Base-by-base conservation (phyloP, 495 filamentous ascomycete species). In the Aspergillus taichungensis region DNA sequence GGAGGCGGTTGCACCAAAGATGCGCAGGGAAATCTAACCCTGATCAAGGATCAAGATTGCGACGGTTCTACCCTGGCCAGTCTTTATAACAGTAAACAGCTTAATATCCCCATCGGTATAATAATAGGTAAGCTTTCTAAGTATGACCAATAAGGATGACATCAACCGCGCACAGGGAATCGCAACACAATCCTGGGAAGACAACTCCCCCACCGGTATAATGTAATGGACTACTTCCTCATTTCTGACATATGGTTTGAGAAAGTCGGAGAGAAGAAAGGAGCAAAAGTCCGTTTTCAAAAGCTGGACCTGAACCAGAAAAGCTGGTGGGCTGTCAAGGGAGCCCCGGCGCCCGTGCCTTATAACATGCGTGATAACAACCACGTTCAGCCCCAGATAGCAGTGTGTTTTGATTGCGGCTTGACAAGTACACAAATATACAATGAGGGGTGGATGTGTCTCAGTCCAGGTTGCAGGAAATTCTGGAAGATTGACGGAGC, bases 171-270 rank as follows among this genome's bases (percentile, higher is more conserved):
- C 37, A 18, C 49, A 77, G 84, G 80, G 0, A 54, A 72, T 30
- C 55, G 62, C 5, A 79, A 85, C 48, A 60, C 52, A 0, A 54
- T 72, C 2, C 69, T 76, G n/a, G 69, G 71, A 0, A 69, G 73
- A 6, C 62, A 69, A 13, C 60, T 85, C 4, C 78, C 79, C 0
- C 72, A 87, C 54, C 67, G 72, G 0, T 94, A 83, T 51, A 79
- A 77, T 40, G 79, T 92, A 1, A 72, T 91, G 37, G 85, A 63
- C n/a, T 83, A 70, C 54, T 94, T 90, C 55, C 77, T 80, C 28
- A 63, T 87, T 12, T 85, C 82, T 0, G 64, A 84, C 30, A 63
- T 88, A 1, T 95, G 88, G 88, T 66, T 56, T 11, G 87, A 95
- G 52, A 74, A 68, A 37, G 53, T 60, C 4, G 55, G 66, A 1